Evolutionary conservation across 2,329 filamentous ascomycete species (phyloP), one percentile per base, ranked within the genome.

Genomic region (Ceratocystis harringtonii): DNA sequence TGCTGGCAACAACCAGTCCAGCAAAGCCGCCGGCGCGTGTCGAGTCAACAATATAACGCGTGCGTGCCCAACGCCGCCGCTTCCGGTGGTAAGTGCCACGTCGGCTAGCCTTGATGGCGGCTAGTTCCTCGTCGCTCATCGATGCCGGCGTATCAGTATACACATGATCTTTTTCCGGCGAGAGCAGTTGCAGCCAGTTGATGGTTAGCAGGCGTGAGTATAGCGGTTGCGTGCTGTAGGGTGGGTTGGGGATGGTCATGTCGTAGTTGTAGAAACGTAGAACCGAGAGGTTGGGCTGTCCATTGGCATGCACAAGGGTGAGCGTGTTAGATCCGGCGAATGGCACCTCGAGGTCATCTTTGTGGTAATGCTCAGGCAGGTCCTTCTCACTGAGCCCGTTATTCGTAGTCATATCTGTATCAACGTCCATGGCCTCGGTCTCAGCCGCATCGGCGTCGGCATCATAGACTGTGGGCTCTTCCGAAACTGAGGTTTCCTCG

Each of bases 261-360:
- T 95, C 90, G 76, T 86, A 97, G 74, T 85, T 84, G 76, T 95
- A 97, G 78, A 96, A 95, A 73, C 89, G 89, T 22, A 99, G 81
- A 61, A 94, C 82, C 19, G 86, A 86, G 67, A 97, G 83, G 73
- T 96, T 97, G 1, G 91, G 89, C 74, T 96, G 91, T 36, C 87
- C 83, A 74, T 92, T 90, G 63, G 86, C 77, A 74, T 96, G 91
- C 43, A 96, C 76, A 63, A 95, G 74, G 0, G 91, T 95, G 69
- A 90, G 84, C 68, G 86, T 92, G 75, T 90, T 96, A 68, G 81
- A 84, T 62, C 75, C 78, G 32, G 84, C 85, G 71, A 82, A 90
- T 69, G 88, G 83, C 32, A 86, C 82, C 65, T 84, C 81, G 61
- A 83, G 80, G 68, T 85, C 81, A 68, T 78, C 76, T 65, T 73